These are phyloP conservation scores for Carnegiea gigantea DNA, from an alignment of 179 eudicot species.

Conservation along the genomic window DNA sequence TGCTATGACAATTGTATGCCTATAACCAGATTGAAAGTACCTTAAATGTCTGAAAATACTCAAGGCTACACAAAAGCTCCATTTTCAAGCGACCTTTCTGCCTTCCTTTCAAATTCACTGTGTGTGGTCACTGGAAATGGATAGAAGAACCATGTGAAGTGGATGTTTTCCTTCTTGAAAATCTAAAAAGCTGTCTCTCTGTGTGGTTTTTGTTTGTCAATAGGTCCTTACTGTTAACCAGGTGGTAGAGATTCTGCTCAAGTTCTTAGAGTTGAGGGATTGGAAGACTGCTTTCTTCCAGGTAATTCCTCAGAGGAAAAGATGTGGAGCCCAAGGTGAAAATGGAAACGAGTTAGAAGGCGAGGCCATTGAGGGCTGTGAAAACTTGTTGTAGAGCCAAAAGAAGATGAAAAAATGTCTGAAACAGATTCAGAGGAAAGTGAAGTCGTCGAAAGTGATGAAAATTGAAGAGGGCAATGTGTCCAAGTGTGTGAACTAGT, in stretches of 20 bases:
- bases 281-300: constrained; percentile 86
- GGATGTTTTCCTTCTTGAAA: not conserved
- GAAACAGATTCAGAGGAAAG: constrained; percentile 26
- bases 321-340: constrained; percentile 48
- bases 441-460: constrained; percentile 19
- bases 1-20: not conserved
- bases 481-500: constrained; percentile 2
- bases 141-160: not conserved
- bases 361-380: constrained; percentile 29
- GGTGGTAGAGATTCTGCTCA: constrained; percentile 87
- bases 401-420: constrained; percentile 41
- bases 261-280: constrained; percentile 86
- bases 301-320: constrained; percentile 87
- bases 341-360: constrained; percentile 29
- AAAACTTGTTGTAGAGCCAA: constrained; percentile 34
- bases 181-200: not conserved
- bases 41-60: not conserved
- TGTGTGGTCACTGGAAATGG: too few relatives aligned
- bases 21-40: not conserved
- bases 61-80: too few relatives aligned
- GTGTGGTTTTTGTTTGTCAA: not conserved
- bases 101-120: too few relatives aligned
- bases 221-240: constrained; percentile 96
- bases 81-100: too few relatives aligned
- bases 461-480: constrained; percentile 4